phyloP scores from a whole-genome alignment of 345 rosid genomes.

The Murraya paniculata region DNA sequence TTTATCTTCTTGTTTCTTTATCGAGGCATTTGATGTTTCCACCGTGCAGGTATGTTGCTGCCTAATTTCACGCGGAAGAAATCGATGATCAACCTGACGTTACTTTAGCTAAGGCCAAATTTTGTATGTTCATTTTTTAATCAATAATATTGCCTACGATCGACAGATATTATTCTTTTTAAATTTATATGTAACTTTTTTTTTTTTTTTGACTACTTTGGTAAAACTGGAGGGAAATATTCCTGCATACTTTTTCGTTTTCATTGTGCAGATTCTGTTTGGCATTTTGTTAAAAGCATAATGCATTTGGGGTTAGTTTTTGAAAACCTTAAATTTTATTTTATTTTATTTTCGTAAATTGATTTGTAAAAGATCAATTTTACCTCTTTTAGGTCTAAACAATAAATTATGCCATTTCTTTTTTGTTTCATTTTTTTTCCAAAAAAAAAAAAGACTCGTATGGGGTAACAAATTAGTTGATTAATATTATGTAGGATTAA shows the following conservation, averaged over 20 bases:
- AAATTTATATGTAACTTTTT: neutral
- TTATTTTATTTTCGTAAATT: neutral
- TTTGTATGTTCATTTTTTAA: too few relatives aligned
- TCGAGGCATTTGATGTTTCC: neutral
- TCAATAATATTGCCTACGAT: neutral
- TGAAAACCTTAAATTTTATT: too few relatives aligned
- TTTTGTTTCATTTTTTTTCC: too few relatives aligned
- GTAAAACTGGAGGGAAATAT: neutral
- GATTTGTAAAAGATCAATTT: neutral
- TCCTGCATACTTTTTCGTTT: neutral
- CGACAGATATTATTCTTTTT: neutral
- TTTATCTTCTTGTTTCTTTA: neutral
- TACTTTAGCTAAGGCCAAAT: too few relatives aligned
- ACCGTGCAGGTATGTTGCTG: slow-evolving; percentile 36
- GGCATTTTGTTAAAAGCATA: neutral
- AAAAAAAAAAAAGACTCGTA: too few relatives aligned
- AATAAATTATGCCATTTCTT: too few relatives aligned
- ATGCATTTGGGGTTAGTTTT: too few relatives aligned
- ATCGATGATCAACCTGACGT: neutral
- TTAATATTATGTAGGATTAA: too few relatives aligned
- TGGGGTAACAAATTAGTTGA: too few relatives aligned
- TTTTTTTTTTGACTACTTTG: neutral
- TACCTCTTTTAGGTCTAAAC: neutral
- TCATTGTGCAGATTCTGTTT: neutral
- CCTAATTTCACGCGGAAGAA: slow-evolving; percentile 11